These are phyloP conservation scores for Solanum chiquidenum DNA, from an alignment of 257 asterid species.

Conservation along the genomic window DNA sequence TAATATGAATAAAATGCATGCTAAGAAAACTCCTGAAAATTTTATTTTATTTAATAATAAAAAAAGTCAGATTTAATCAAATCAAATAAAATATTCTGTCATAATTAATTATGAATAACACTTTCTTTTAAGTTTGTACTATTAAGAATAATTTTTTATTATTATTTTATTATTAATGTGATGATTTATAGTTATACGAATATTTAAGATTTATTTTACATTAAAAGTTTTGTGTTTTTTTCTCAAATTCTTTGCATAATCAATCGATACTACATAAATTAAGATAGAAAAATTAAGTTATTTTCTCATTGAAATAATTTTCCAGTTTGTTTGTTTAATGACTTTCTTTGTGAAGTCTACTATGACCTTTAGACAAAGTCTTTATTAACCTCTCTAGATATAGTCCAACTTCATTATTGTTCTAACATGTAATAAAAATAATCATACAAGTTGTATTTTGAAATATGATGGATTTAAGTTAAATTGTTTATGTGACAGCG, in stretches of 20 bases:
- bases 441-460: not conserved
- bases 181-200: not conserved
- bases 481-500: not conserved
- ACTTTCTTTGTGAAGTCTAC: not conserved
- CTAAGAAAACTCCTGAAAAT: not conserved
- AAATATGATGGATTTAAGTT: not conserved
- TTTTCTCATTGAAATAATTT: not conserved
- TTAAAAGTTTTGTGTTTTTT: not conserved
- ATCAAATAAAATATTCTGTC: not conserved
- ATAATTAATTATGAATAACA: not conserved
- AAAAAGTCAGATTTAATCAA: not conserved
- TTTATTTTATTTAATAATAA: too few relatives aligned
- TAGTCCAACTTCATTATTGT: not conserved
- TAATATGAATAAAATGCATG: not conserved
- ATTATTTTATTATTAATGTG: not conserved
- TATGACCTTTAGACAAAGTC: not conserved
- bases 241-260: not conserved
- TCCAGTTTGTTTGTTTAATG: not conserved
- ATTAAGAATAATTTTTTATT: fast-evolving
- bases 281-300: not conserved
- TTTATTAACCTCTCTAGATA: not conserved
- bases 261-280: not conserved
- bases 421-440: not conserved
- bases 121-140: not conserved
- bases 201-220: not conserved